Evolutionary conservation across 1,139 yeast genomes (phyloP).

Genomic region (Saccharomyces hybrid): DNA sequence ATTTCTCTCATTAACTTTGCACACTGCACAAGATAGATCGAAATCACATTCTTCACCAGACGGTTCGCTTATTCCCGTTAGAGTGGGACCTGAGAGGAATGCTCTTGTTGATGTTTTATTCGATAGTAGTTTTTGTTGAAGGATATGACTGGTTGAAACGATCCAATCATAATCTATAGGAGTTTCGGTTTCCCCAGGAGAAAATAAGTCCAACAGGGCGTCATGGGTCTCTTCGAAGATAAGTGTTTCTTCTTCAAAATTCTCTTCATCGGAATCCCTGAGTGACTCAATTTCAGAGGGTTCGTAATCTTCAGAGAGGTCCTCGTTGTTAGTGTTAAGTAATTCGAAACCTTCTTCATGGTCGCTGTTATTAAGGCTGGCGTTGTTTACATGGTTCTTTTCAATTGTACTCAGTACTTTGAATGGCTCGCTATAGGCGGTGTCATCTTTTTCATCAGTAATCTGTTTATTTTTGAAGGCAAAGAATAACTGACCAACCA

Average conservation of each 20-base stretch:
- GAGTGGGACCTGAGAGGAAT: neutral
- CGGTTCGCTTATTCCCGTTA: neutral
- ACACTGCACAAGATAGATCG: slow-evolving; percentile 57
- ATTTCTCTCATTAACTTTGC: slow-evolving; percentile 68
- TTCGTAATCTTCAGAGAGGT: neutral
- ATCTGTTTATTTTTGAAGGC: neutral
- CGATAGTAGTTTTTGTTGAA: neutral
- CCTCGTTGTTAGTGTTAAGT: neutral
- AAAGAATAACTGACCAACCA: neutral
- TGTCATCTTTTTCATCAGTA: neutral
- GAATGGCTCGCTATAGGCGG: neutral
- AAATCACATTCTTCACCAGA: slow-evolving; percentile 10
- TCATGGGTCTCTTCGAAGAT: neutral
- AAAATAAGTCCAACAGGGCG: neutral
- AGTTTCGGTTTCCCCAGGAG: neutral
- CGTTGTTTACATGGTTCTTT: neutral
- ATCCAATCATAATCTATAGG: neutral
- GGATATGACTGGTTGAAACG: neutral
- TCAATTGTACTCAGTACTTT: neutral
- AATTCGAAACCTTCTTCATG: neutral
- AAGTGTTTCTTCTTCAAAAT: neutral
- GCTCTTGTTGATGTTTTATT: neutral
- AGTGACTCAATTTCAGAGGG: neutral
- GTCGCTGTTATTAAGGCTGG: neutral
- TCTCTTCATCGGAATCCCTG: neutral